A percentile compares a stretch with the other conserved stretches of the same genome.
phyloP scores from a whole-genome alignment of 208 protist species.

The Pavlovales sp. region DNA sequence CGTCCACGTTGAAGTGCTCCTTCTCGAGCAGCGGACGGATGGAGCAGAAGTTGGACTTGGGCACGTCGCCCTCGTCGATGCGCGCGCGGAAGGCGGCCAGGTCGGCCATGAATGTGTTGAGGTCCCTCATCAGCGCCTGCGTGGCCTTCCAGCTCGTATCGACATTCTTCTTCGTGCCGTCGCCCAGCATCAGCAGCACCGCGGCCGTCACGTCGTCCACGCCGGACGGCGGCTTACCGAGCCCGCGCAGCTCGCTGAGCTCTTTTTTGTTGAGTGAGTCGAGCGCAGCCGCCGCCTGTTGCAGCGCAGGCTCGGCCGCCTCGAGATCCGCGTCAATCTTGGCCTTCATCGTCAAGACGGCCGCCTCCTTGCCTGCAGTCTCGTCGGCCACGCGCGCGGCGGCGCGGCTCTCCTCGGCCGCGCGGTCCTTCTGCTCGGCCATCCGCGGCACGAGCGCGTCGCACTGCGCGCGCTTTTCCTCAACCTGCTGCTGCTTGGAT shows the following conservation, averaged over 20 bases:
- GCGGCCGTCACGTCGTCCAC: constrained; percentile 60
- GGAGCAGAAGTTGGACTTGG: constrained; percentile 14
- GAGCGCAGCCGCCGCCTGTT: constrained; percentile 86
- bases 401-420: background rate
- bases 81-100: background rate
- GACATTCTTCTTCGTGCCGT: background rate
- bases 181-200: background rate
- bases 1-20: constrained; percentile 9
- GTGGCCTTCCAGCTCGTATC: constrained; percentile 20
- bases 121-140: background rate
- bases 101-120: constrained; percentile 6
- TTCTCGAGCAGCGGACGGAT: constrained; percentile 12
- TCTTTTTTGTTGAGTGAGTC: constrained; percentile 94
- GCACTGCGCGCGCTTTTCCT: background rate
- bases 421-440: background rate
- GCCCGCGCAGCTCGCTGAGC: constrained; percentile 91
- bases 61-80: constrained; percentile 6
- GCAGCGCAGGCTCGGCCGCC: constrained; percentile 85
- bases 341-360: constrained; percentile 70
- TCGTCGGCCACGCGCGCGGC: constrained; percentile 85
- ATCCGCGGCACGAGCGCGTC: background rate
- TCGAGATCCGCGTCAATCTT: constrained; percentile 60
- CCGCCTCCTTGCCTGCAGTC: constrained; percentile 82
- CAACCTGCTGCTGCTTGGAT: background rate
- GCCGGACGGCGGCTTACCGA: constrained; percentile 85